These are phyloP conservation scores for Polysphondylium violaceum DNA, from an alignment of 78 protist genomes.

Conservation along the genomic window DNA sequence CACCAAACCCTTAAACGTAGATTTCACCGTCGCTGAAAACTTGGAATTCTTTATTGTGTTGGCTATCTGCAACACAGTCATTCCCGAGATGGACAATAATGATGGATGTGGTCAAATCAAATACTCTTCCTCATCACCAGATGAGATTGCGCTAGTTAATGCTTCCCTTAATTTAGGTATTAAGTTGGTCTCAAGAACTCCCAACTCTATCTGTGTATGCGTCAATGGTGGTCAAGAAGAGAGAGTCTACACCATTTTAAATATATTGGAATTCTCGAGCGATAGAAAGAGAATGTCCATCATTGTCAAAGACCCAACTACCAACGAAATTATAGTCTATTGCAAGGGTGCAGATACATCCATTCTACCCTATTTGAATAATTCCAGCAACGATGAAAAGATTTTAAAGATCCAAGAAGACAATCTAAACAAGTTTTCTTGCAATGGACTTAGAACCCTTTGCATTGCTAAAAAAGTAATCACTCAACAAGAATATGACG, in stretches of 20 bases:
- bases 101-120: neutral
- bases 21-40: constrained; percentile 13
- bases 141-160: constrained; percentile 91
- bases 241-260: constrained; percentile 71
- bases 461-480: constrained; percentile 84
- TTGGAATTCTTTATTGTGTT: constrained; percentile 82
- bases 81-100: constrained; percentile 32
- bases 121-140: constrained; percentile 88
- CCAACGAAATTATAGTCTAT: constrained; percentile 53
- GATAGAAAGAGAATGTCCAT: constrained; percentile 95
- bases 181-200: constrained; percentile 18
- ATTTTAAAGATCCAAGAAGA: constrained; percentile 13
- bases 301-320: constrained; percentile 52
- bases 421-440: constrained; percentile 76
- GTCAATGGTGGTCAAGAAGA: neutral
- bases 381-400: neutral
- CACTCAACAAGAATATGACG: constrained; percentile 18
- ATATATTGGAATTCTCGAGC: constrained; percentile 90
- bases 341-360: constrained; percentile 94
- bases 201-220: constrained; percentile 14
- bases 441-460: constrained; percentile 93
- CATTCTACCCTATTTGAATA: constrained; percentile 25
- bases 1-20: constrained; percentile 2
- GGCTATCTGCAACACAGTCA: constrained; percentile 93
- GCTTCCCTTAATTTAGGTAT: constrained; percentile 73